Evolutionary conservation across 2,329 filamentous ascomycete genomes (phyloP).

Genomic region (Chalaropsis thielavioides): DNA sequence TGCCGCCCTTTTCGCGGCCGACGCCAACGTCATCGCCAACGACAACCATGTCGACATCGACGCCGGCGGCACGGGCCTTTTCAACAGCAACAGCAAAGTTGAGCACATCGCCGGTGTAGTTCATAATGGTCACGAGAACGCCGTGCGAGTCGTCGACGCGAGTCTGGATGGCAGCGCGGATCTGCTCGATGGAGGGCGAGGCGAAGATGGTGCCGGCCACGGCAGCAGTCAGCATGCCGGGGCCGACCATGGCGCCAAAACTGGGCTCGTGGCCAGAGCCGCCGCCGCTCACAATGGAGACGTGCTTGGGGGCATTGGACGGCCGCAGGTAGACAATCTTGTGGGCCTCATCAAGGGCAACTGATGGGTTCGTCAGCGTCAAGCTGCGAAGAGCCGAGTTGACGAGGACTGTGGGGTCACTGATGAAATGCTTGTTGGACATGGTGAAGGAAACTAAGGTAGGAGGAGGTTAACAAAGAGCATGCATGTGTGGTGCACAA

Average conservation of each 20-base stretch:
- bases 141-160: conserved; percentile 58
- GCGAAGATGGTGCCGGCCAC: conserved; percentile 83
- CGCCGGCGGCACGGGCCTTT: conserved; percentile 68
- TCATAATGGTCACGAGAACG: conserved; percentile 86
- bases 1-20: conserved; percentile 66
- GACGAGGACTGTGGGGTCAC: conserved; percentile 68
- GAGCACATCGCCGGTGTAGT: conserved; percentile 79
- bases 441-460: conserved; percentile 22
- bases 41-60: conserved; percentile 74
- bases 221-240: conserved; percentile 63
- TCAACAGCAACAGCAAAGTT: conserved; percentile 92
- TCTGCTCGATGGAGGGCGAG: conserved; percentile 66
- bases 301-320: conserved; percentile 38
- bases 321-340: conserved; percentile 72
- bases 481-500: not conserved
- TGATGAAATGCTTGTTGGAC: conserved; percentile 74
- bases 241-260: conserved; percentile 73
- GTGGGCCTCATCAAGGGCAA: conserved; percentile 62
- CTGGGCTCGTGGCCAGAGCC: conserved; percentile 84
- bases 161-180: conserved; percentile 58
- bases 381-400: conserved; percentile 59
- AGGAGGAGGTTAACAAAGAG: not conserved
- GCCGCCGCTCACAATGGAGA: conserved; percentile 76
- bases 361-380: conserved; percentile 69
- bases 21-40: conserved; percentile 89